Base-by-base conservation (phyloP, 225 moss, liverwort and hornwort species). In the Straminergon stramineum region DNA sequence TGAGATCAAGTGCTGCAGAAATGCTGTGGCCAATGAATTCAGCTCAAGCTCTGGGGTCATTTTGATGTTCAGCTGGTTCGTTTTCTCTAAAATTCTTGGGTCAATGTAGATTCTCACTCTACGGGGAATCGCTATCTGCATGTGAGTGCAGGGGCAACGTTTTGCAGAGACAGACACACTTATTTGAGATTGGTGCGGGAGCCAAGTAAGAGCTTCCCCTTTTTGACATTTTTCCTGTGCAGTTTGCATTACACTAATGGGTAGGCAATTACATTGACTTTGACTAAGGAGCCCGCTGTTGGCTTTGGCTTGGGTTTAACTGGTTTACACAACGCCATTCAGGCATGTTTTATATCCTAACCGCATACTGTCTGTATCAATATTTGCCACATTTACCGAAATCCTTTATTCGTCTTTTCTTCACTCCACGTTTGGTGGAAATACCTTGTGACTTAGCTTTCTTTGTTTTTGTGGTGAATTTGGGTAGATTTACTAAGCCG, bases 81-180 rank as follows among this genome's bases (percentile, higher is more conserved):
- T 92, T 93, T 92, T 90, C 79, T 93, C 81, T 90, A 76, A 61
- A n/a, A 84, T 88, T 87, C 88, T 89, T 90, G 92, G 92, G 88
- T 91, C 81, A 89, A 85, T 89, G 80, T 89, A 89, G 85, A 73
- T 89, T 89, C 90, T 90, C 90, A 90, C 90, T 81, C 86, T 81
- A 63, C 43, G 17, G 64, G 90, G 92, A 86, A 93, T 95, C 93
- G 89, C 93, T 92, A 93, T 95, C 95, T 95, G 91, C 95, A 93
- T 93, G 93, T 93, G 91, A 92, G 91, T 95, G 94, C 94, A 94
- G 94, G 94, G 89, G 93, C 93, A 91, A 86, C 92, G 93, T 94
- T 94, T 94, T 94, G 94, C 94, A 91, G 94, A 94, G 92, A 91
- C 94, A 94, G 94, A 92, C 88, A 93, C 94, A 91, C 89, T 94